Percentiles rank a stretch among this genome's conserved stretches.
phyloP scores from a whole-genome alignment of 2,329 filamentous ascomycete species.

The Cadophora luteo-olivacea region DNA sequence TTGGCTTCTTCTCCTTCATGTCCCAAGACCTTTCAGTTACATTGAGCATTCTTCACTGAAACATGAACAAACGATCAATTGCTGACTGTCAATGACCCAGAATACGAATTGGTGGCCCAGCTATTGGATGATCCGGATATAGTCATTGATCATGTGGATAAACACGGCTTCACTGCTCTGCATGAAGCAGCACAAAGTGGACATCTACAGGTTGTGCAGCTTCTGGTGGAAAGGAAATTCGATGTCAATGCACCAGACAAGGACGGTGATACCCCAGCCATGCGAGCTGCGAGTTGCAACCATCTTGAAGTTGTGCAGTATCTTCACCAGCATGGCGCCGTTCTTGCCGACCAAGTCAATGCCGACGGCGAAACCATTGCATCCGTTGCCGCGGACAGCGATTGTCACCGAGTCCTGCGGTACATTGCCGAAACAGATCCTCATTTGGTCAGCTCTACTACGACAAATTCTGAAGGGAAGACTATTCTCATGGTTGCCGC shows the following conservation, averaged over 20 bases:
- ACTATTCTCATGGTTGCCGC: background rate
- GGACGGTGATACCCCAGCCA: background rate
- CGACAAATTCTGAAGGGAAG: background rate
- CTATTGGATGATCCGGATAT: background rate
- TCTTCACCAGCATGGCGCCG: background rate
- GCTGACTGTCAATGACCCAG: background rate
- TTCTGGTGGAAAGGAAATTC: background rate
- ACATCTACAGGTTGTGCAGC: background rate
- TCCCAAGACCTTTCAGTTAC: background rate
- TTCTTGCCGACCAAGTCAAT: background rate
- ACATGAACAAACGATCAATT: background rate
- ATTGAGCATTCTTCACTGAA: background rate
- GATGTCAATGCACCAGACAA: background rate
- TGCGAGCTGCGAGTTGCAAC: background rate
- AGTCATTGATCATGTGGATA: background rate
- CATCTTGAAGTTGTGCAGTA: background rate
- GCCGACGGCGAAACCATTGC: background rate
- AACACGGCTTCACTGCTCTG: background rate
- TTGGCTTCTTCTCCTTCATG: background rate
- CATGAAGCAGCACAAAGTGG: conserved; percentile 1
- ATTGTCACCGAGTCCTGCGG: background rate
- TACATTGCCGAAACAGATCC: background rate
- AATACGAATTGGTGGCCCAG: background rate
- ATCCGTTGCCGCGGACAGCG: background rate
- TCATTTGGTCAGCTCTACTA: background rate